Conservation (phyloP, 768 basidiomycete genomes). For the Kockovaella imperatae region DNA sequence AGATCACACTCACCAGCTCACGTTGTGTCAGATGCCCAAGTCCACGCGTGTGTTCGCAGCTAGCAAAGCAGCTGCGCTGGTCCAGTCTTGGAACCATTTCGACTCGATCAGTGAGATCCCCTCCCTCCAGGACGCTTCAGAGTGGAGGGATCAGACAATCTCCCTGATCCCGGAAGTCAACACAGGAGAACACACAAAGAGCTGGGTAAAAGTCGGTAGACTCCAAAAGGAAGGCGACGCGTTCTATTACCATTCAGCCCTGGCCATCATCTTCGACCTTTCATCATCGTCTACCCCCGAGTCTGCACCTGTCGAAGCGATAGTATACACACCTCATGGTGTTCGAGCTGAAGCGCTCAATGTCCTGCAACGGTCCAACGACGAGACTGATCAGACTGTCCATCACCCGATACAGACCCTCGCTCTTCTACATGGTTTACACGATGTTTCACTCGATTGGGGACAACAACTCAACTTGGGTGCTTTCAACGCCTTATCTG, state of each 20-base stretch:
- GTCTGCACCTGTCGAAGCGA: constrained; percentile 2
- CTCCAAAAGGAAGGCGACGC: constrained; percentile 10
- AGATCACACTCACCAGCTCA: constrained; percentile 16
- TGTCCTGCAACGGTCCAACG: too few species aligned
- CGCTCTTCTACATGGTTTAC: constrained; percentile 17
- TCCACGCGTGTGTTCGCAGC: constrained; percentile 9
- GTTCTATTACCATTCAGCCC: constrained; percentile 18
- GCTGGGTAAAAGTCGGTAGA: constrained; percentile 11
- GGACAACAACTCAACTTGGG: constrained; percentile 23
- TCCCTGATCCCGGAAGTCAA: constrained; percentile 1
- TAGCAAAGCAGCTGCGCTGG: constrained; percentile 10
- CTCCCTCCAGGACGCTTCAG: background rate
- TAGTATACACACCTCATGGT: constrained; percentile 19
- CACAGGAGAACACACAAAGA: too few species aligned
- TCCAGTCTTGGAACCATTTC: constrained; percentile 12
- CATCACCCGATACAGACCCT: constrained; percentile 6
- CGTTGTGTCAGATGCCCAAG: constrained; percentile 2
- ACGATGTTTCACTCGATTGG: constrained; percentile 21
- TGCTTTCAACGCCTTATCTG: constrained; percentile 12
- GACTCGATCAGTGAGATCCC: constrained; percentile 13
- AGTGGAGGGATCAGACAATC: background rate
- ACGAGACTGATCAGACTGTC: too few species aligned
- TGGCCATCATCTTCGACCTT: constrained; percentile 1
- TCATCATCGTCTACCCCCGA: constrained; percentile 1
- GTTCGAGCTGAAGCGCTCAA: too few species aligned